A percentile compares a stretch with the other conserved stretches of the same genome.
These are phyloP conservation scores for Candida boidinii DNA, from an alignment of 805 yeast genomes.

Conservation along the genomic window DNA sequence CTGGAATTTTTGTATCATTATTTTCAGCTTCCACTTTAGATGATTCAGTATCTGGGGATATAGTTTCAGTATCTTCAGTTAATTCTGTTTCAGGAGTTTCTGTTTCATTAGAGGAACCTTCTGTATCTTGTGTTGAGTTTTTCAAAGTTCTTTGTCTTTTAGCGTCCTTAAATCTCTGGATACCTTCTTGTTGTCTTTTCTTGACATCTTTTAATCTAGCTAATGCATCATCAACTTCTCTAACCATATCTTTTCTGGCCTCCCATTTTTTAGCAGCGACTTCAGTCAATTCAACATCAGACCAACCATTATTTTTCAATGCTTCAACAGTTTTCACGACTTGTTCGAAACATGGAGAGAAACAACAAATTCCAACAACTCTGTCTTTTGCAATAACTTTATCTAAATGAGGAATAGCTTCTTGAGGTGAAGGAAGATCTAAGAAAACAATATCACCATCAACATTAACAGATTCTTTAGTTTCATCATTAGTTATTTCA, in stretches of 20 bases:
- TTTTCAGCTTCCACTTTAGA: slow-evolving; percentile 14
- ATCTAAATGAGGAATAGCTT: slow-evolving; percentile 72
- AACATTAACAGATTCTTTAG: slow-evolving; percentile 23
- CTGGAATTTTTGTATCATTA: slow-evolving; percentile 9
- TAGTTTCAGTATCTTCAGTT: slow-evolving; percentile 7
- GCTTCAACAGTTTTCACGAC: slow-evolving; percentile 80
- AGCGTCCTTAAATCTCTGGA: too few relatives aligned
- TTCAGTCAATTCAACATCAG: slow-evolving; percentile 84
- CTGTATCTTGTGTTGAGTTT: slow-evolving; percentile 19
- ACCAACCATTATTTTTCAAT: slow-evolving; percentile 72
- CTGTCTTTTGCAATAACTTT: slow-evolving; percentile 44
- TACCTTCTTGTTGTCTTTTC: slow-evolving; percentile 56
- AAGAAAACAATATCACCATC: slow-evolving; percentile 72
- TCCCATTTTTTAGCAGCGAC: slow-evolving; percentile 78
- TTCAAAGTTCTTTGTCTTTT: slow-evolving; percentile 29
- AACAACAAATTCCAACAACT: slow-evolving; percentile 77
- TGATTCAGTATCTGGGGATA: slow-evolving; percentile 13
- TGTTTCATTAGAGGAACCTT: slow-evolving; percentile 21
- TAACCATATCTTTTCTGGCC: slow-evolving; percentile 81
- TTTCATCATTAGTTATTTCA: slow-evolving; percentile 29
- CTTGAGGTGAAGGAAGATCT: slow-evolving; percentile 97
- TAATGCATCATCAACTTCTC: slow-evolving; percentile 67
- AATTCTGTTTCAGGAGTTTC: slow-evolving; percentile 7
- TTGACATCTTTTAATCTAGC: slow-evolving; percentile 75
- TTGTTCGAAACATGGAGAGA: slow-evolving; percentile 97